These are phyloP conservation scores for Penicillium waksmanii DNA, from an alignment of 495 filamentous ascomycete genomes.

Conservation along the genomic window DNA sequence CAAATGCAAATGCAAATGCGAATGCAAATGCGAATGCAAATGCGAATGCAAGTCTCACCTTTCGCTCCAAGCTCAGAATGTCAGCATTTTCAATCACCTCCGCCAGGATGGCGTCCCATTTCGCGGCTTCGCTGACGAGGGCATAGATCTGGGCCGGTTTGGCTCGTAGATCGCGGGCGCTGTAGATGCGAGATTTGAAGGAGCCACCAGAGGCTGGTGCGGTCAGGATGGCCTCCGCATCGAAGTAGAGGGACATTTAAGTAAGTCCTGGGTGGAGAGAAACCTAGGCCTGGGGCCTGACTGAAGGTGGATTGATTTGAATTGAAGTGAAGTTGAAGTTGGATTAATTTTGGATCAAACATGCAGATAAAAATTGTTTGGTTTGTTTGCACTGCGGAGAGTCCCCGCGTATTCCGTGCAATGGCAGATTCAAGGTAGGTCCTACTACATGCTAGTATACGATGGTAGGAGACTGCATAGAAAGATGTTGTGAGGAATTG, in stretches of 20 bases:
- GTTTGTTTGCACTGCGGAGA: constrained; percentile 36
- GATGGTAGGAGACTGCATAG: too few relatives aligned
- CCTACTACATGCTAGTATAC: not conserved
- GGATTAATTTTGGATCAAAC: not conserved
- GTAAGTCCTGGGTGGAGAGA: constrained; percentile 11
- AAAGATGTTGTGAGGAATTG: too few relatives aligned
- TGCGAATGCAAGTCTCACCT: constrained; percentile 57
- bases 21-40: not conserved
- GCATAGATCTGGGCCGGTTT: constrained; percentile 84
- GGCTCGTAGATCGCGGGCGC: constrained; percentile 66
- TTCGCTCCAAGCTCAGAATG: constrained; percentile 73
- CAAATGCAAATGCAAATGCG: not conserved
- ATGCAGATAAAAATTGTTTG: constrained; percentile 8
- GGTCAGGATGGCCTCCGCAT: constrained; percentile 75
- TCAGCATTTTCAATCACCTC: constrained; percentile 81
- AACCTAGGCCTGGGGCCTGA: not conserved
- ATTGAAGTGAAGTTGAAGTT: constrained; percentile 8
- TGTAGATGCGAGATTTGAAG: constrained; percentile 82
- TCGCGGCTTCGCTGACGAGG: constrained; percentile 78
- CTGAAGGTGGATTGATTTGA: too few relatives aligned
- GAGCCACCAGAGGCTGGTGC: constrained; percentile 68
- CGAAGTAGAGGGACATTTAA: constrained; percentile 92
- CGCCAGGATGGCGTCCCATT: constrained; percentile 85
- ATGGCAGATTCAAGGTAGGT: not conserved
- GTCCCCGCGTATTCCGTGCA: not conserved